Evolutionary conservation across 768 basidiomycete species (phyloP), one percentile per base, ranked within the genome.

Genomic region (Boletus rubropictus): DNA sequence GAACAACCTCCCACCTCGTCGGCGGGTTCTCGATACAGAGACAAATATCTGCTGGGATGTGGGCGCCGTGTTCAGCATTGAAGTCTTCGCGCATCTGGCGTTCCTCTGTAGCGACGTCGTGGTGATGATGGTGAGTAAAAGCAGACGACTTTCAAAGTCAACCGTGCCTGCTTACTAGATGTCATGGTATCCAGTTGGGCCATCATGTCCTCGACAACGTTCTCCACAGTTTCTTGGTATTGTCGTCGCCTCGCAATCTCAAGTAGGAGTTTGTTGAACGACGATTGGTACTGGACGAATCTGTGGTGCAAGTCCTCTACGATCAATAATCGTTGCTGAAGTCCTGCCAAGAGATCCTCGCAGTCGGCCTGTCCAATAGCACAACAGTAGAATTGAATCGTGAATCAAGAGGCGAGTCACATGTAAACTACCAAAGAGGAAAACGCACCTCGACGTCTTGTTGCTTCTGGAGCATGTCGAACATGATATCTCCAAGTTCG

Each of bases 11-110:
- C 82, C 84, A 89, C 43, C 72, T 74, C 31, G 86, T 88, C 9
- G 89, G 89, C 9, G 76, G 64, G 60, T 89, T 86, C 53, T 77
- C 79, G 43, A 90, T 80, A 50, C 78, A 86, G 14, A 89, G 68
- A 60, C 89, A 91, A 32, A 92, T 74, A 54, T 92, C 89, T 52
- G 82, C 77, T 1, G 89, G 89, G 2, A 92, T 74, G 61, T 84
- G 78, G 11, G 73, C 73, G 0, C 87, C 89, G 41, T 90, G 81
- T 38, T 83, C 82, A 3, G 72, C 71, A 51, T 88, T 87, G 64
- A 92, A 92, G 28, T 73, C 75, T 39, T 76, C 74, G 31, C 89
- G 77, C 11, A 77, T 63, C 47, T 72, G 70, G 18, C 74, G 73
- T 62, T 92, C 89, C 68, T 87, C 89, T 91, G 58, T 7, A 31